Evolutionary conservation across 352 stramenopile species (phyloP), one percentile per base, ranked within the genome.

Genomic region (Phytophthora citricola): DNA sequence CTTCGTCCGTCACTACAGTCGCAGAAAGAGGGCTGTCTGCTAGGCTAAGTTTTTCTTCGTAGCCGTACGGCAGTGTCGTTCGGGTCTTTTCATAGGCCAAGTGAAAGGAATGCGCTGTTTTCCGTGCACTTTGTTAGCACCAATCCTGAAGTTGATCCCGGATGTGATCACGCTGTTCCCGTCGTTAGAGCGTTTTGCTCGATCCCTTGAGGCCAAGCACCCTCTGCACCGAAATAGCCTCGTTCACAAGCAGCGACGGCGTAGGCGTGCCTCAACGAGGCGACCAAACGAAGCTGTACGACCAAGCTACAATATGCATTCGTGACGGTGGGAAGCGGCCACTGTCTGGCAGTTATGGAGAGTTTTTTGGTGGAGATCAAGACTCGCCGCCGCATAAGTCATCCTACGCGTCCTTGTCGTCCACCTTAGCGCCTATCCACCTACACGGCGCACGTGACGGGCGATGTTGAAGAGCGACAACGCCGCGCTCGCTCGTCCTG

Each of bases 211-310:
- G 20, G 10, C 9, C 11, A 22, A 57, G 9, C 49, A 29, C 41
- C 31, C 36, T 69, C 41, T 62, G 56, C 57, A 67, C 63, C 63
- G 57, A 71, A 67, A 71, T 58, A 34, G 41, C 38, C 34, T 62
- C 57, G 29, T 53, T 53, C 51, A 56, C 32, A 49, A n/a, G 15
- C n/a, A 44, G 32, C 40, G 58, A 43, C 24, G 15, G 27, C 27
- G 17, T 4, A 31, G 10, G 14, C 15, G 4, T 45, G 3, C 5
- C 22, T 41, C 24, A 27, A 53, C 34, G n/a, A 51, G 14, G 55
- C 32, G 38, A 58, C 14, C n/a, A 14, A 15, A 70, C 31, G 34
- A 58, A 45, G 32, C 47, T 47, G 27, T n/a, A 44, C 17, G 22
- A 32, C 27, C 22, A 31, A 40, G 6, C 26, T 34, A 44, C 26